Conservation (phyloP, 495 filamentous ascomycete genomes). For the Xylaria cubensis region DNA sequence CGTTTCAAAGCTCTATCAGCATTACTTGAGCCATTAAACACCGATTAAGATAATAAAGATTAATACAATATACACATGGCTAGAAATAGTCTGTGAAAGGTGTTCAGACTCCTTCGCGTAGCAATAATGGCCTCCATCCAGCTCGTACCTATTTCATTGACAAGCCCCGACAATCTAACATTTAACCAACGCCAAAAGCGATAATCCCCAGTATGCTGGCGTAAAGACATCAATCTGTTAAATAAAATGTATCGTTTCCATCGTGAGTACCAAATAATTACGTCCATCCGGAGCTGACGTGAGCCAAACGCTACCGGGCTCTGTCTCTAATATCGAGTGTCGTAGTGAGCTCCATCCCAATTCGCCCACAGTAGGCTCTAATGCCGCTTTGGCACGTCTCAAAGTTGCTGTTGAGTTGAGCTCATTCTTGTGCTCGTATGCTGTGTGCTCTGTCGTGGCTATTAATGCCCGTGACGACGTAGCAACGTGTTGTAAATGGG, state of each 20-base stretch:
- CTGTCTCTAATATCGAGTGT: background rate
- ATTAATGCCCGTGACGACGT: background rate
- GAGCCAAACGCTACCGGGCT: background rate
- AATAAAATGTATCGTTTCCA: background rate
- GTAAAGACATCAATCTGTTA: background rate
- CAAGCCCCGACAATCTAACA: background rate
- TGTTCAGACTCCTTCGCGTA: background rate
- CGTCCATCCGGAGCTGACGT: background rate
- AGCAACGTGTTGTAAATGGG: background rate
- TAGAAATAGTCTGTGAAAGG: background rate
- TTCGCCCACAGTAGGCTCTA: background rate
- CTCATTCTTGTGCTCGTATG: background rate
- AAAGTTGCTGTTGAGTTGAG: background rate
- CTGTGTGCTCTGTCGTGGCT: background rate
- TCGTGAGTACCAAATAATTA: background rate
- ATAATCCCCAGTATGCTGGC: background rate
- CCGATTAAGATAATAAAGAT: background rate
- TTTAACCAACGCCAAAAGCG: background rate
- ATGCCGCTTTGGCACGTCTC: background rate
- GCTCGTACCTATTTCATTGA: background rate
- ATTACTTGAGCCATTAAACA: background rate
- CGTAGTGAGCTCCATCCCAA: background rate
- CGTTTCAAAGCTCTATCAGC: background rate
- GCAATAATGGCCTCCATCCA: background rate
- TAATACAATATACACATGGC: background rate